Conservation (phyloP, 2,329 filamentous ascomycete genomes). For the Zasmidium citrigriseum region DNA sequence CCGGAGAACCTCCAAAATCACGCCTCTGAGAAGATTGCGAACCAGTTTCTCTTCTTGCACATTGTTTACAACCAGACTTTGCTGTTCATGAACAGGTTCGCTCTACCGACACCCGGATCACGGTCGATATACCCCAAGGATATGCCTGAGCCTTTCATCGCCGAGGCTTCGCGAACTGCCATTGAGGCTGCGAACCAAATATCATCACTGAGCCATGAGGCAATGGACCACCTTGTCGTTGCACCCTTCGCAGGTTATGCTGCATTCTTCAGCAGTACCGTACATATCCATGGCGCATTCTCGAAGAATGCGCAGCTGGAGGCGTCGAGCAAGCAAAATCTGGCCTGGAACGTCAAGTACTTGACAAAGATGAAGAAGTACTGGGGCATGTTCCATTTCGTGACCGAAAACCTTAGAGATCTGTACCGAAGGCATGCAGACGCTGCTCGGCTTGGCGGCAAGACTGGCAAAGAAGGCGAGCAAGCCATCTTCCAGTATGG, state of each 20-base stretch:
- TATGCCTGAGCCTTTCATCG: conserved; percentile 75
- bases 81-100: conserved; percentile 86
- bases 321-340: conserved; percentile 75
- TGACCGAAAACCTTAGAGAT: conserved; percentile 88
- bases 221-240: conserved; percentile 76
- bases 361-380: conserved; percentile 93
- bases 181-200: conserved; percentile 84
- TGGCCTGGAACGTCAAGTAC: conserved; percentile 86
- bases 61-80: conserved; percentile 87
- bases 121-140: conserved; percentile 60
- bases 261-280: conserved; percentile 87
- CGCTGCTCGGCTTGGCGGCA: conserved; percentile 67
- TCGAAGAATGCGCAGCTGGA: conserved; percentile 78
- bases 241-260: conserved; percentile 95
- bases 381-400: conserved; percentile 98
- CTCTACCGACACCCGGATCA: conserved; percentile 67
- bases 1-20: conserved; percentile 82
- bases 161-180: conserved; percentile 72
- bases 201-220: conserved; percentile 78
- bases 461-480: conserved; percentile 43
- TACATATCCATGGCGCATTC: conserved; percentile 92
- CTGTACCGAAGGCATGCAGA: conserved; percentile 85
- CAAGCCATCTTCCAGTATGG: conserved; percentile 87
- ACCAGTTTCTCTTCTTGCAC: conserved; percentile 91
- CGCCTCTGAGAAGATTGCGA: conserved; percentile 79